Percentiles rank a stretch among this genome's conserved stretches.
These are phyloP conservation scores for Mycothermus thermophilus DNA, from an alignment of 495 filamentous ascomycete genomes.

Conservation along the genomic window DNA sequence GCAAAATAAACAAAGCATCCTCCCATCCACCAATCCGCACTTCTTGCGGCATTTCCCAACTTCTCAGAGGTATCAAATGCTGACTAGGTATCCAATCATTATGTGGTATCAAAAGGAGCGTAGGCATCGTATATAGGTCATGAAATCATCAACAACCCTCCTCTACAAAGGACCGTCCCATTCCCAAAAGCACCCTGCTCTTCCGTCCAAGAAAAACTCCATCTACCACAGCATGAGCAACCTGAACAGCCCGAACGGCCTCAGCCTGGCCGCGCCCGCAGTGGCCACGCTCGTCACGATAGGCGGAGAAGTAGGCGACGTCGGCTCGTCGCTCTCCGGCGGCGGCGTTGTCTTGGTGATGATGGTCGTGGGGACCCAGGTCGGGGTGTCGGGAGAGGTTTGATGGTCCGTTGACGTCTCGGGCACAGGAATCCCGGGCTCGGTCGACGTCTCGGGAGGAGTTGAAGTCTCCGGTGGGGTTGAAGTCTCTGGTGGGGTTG, in stretches of 20 bases:
- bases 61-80: too few species aligned
- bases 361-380: not conserved
- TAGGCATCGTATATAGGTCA: too few species aligned
- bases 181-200: not conserved
- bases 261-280: not conserved
- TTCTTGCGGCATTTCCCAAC: too few species aligned
- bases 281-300: not conserved
- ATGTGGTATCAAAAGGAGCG: too few species aligned
- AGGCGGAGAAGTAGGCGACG: not conserved
- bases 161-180: too few species aligned
- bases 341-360: not conserved
- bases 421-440: not conserved
- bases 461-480: too few species aligned
- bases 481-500: too few species aligned
- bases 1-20: too few species aligned
- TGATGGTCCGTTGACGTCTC: not conserved
- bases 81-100: too few species aligned
- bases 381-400: not conserved
- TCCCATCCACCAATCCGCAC: too few species aligned
- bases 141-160: too few species aligned
- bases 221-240: not conserved
- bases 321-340: not conserved
- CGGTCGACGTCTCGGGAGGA: too few species aligned
- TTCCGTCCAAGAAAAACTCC: not conserved
- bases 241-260: conserved; percentile 1